phyloP scores from a whole-genome alignment of 495 filamentous ascomycete genomes.

The Talaromyces thailandensis region DNA sequence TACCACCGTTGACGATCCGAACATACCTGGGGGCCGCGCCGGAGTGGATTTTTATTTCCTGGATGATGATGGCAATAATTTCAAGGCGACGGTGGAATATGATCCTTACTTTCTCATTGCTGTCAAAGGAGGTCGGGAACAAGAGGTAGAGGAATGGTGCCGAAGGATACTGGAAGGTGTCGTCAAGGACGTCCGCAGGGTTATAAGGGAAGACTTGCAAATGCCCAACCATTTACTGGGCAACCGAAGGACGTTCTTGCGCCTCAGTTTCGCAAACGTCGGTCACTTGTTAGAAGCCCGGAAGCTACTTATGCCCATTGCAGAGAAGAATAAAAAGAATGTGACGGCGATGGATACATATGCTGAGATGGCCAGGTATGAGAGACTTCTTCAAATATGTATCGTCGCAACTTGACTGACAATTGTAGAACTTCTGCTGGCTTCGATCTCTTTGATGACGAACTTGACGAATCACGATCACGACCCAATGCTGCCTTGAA shows the following conservation, averaged over 20 bases:
- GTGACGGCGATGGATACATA: slow-evolving; percentile 97
- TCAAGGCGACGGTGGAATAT: slow-evolving; percentile 94
- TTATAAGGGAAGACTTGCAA: slow-evolving; percentile 88
- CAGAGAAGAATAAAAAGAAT: slow-evolving; percentile 92
- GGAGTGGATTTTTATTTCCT: slow-evolving; percentile 97
- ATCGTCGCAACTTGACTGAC: slow-evolving; percentile 13
- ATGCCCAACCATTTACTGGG: slow-evolving; percentile 96
- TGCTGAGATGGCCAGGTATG: slow-evolving; percentile 85
- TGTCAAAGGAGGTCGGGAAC: slow-evolving; percentile 76
- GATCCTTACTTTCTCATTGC: slow-evolving; percentile 95
- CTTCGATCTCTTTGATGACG: slow-evolving; percentile 94
- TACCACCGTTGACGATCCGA: slow-evolving; percentile 77
- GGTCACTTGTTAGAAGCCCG: slow-evolving; percentile 73
- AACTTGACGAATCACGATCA: slow-evolving; percentile 76
- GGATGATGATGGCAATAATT: slow-evolving; percentile 83
- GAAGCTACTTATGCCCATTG: slow-evolving; percentile 77
- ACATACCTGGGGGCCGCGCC: slow-evolving; percentile 70
- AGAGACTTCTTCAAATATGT: slow-evolving; percentile 19
- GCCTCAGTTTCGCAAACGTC: slow-evolving; percentile 82
- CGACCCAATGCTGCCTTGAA: slow-evolving; percentile 74
- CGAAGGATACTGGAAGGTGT: slow-evolving; percentile 76
- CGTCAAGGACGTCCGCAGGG: slow-evolving; percentile 63
- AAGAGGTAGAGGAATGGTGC: slow-evolving; percentile 94
- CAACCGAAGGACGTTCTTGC: slow-evolving; percentile 76
- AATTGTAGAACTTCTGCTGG: slow-evolving; percentile 63